Evolutionary conservation across 176 grass and related monocot species (phyloP).

Genomic region (Aegilops tauschii): DNA sequence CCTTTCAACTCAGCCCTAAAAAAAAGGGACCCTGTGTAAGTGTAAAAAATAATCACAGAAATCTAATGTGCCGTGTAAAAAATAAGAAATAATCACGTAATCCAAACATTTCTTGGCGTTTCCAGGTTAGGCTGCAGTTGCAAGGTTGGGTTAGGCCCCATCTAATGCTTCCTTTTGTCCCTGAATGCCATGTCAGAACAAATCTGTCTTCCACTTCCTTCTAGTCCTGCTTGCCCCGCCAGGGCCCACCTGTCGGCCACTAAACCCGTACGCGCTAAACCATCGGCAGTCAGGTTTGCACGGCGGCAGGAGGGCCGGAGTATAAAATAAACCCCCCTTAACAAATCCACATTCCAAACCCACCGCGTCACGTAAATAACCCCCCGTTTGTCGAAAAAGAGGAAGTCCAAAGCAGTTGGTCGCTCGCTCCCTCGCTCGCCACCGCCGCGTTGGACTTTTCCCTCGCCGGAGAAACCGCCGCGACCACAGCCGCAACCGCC

Average conservation of each 20-base stretch:
- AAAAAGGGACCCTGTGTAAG: background rate
- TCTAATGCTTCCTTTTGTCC: background rate
- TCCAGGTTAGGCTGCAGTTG: background rate
- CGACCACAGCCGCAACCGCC: background rate
- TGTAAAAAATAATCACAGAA: no score
- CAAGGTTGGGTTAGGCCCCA: background rate
- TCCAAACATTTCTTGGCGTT: background rate
- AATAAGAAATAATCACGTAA: no score
- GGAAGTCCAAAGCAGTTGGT: constrained; percentile 26
- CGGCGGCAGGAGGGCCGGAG: background rate
- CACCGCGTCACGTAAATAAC: constrained; percentile 31
- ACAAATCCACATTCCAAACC: constrained; percentile 50
- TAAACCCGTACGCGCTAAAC: background rate
- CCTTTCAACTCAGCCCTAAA: no score
- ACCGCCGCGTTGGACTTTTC: constrained; percentile 16
- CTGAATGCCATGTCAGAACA: no score
- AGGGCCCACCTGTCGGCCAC: constrained; percentile 20
- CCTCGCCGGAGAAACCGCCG: constrained; percentile 37
- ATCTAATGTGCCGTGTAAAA: no score
- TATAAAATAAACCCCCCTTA: background rate
- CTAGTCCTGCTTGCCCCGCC: background rate
- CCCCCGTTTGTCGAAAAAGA: background rate
- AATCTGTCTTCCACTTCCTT: background rate
- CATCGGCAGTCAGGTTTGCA: constrained; percentile 13
- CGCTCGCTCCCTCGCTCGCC: constrained; percentile 22